These are phyloP conservation scores for Kodamaea jinghongensis DNA, from an alignment of 805 yeast genomes.

Conservation along the genomic window DNA sequence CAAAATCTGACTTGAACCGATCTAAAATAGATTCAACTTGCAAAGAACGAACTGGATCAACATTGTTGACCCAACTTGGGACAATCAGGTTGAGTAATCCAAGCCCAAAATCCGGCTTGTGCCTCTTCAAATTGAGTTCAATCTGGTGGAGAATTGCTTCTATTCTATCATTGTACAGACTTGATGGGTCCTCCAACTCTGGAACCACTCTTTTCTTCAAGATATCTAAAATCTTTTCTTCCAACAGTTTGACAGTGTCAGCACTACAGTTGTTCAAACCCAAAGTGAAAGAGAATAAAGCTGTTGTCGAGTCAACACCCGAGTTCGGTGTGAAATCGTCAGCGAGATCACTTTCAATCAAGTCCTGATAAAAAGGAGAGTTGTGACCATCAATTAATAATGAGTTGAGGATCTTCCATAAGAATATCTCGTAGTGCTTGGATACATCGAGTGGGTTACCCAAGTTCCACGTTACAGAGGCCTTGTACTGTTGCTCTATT, in stretches of 20 bases:
- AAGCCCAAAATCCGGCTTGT: slow-evolving; percentile 87
- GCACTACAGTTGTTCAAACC: slow-evolving; percentile 76
- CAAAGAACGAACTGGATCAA: slow-evolving; percentile 69
- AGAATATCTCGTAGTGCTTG: slow-evolving; percentile 60
- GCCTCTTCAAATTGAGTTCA: slow-evolving; percentile 80
- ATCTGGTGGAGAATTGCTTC: slow-evolving; percentile 86
- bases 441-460: slow-evolving; percentile 63
- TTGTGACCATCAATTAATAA: slow-evolving; percentile 88
- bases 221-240: slow-evolving; percentile 44
- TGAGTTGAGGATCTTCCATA: slow-evolving; percentile 66
- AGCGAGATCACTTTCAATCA: slow-evolving; percentile 82
- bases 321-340: slow-evolving; percentile 84
- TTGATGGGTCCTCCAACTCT: slow-evolving; percentile 23
- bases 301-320: slow-evolving; percentile 82
- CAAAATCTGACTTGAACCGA: slow-evolving; percentile 62
- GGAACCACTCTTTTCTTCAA: slow-evolving; percentile 41
- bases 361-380: slow-evolving; percentile 80
- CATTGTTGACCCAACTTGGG: slow-evolving; percentile 82
- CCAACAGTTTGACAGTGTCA: slow-evolving; percentile 47
- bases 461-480: slow-evolving; percentile 85
- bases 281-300: slow-evolving; percentile 71
- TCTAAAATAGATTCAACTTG: slow-evolving; percentile 60
- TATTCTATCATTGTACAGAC: slow-evolving; percentile 44
- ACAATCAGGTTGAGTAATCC: slow-evolving; percentile 66
- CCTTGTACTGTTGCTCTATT: slow-evolving; percentile 69